Conservation (phyloP, 148 eudicot species). For the Vaccinium vitisidaea region DNA sequence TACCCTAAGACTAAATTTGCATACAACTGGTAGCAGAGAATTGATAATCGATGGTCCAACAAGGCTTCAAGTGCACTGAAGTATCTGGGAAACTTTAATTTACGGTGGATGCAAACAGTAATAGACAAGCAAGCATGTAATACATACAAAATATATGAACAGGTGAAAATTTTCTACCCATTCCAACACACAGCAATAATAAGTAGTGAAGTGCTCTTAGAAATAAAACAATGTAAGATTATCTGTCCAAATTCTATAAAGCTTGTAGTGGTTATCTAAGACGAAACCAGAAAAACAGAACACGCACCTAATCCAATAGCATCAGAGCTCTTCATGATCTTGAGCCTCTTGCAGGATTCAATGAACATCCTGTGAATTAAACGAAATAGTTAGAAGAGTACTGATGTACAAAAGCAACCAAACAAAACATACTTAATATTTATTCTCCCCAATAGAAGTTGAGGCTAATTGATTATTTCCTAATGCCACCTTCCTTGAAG, state of each 20-base stretch:
- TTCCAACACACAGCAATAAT: not conserved
- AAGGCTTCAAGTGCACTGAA: not conserved
- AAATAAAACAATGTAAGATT: not conserved
- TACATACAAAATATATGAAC: not conserved
- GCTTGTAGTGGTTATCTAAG: not conserved
- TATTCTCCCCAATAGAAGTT: not conserved
- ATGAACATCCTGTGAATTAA: constrained; percentile 60
- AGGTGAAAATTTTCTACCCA: not conserved
- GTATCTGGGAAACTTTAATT: not conserved
- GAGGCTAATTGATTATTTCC: not conserved
- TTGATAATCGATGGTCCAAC: not conserved
- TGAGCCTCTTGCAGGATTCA: constrained; percentile 72
- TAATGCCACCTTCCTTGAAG: not conserved
- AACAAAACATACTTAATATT: not conserved
- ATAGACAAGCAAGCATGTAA: not conserved
- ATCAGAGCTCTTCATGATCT: constrained; percentile 79
- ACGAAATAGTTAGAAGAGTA: not conserved
- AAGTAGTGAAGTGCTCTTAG: not conserved
- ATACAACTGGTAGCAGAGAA: not conserved
- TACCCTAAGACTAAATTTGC: not conserved
- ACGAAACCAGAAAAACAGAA: not conserved
- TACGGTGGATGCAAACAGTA: not conserved
- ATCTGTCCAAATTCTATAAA: not conserved
- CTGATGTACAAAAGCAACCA: not conserved
- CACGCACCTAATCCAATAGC: constrained; percentile 70